A percentile compares a stretch with the other conserved stretches of the same genome.
phyloP scores from a whole-genome alignment of 2,329 filamentous ascomycete genomes.

The Onygenales sp. region DNA sequence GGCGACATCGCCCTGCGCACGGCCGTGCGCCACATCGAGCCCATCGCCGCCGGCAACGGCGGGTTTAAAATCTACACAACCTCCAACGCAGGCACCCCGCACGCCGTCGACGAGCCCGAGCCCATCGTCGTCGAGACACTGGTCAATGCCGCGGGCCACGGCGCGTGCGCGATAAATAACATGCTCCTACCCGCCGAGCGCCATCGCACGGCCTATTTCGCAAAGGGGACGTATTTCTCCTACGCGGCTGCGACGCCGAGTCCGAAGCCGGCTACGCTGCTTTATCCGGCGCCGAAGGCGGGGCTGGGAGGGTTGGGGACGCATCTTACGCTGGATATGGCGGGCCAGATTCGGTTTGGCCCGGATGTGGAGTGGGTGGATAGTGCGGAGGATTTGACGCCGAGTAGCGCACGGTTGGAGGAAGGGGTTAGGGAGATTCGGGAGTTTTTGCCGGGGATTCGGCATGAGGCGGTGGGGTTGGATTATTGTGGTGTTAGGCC shows the following conservation, averaged over 20 bases:
- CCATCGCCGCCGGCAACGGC: slow-evolving; percentile 43
- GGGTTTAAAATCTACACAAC: slow-evolving; percentile 63
- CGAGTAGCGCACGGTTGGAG: slow-evolving; percentile 53
- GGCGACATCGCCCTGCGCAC: slow-evolving; percentile 1
- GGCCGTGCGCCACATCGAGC: slow-evolving; percentile 36
- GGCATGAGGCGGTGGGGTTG: slow-evolving; percentile 55
- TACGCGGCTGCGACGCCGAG: slow-evolving; percentile 50
- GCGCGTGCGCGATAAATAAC: slow-evolving; percentile 68
- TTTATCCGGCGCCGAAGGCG: slow-evolving; percentile 80
- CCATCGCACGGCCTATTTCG: slow-evolving; percentile 61
- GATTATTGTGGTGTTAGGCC: slow-evolving; percentile 92
- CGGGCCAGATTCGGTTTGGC: slow-evolving; percentile 76
- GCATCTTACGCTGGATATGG: slow-evolving; percentile 84
- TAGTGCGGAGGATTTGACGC: slow-evolving; percentile 57
- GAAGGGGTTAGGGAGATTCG: slow-evolving; percentile 66
- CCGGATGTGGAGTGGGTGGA: slow-evolving; percentile 93
- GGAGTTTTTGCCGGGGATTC: slow-evolving; percentile 66
- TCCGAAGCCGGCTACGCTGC: slow-evolving; percentile 60
- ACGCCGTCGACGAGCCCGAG: slow-evolving; percentile 26
- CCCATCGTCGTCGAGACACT: slow-evolving; percentile 65
- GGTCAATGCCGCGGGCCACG: slow-evolving; percentile 78
- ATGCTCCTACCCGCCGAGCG: slow-evolving; percentile 53
- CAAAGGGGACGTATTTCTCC: slow-evolving; percentile 92
- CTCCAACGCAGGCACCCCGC: slow-evolving; percentile 10
- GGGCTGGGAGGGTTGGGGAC: slow-evolving; percentile 85